Base-by-base conservation (phyloP, 371 early-diverging fungal species). In the Lichtheimia ornata region DNA sequence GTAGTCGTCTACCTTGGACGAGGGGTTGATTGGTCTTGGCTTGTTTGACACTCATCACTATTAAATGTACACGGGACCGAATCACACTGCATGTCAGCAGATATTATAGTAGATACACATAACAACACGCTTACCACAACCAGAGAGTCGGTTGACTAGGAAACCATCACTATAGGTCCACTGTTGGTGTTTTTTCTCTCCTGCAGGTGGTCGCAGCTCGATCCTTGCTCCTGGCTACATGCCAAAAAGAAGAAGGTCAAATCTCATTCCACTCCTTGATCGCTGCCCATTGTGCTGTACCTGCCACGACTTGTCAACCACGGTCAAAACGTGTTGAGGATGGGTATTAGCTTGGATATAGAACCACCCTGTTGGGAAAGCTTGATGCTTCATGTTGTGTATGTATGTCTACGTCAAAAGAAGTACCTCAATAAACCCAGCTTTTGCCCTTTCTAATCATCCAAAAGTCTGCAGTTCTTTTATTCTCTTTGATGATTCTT, bases 401-500 rank as follows among this genome's bases (percentile, higher is more conserved):
- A 22, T 22, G 22, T 22, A 28, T 28, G 28, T 28, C 1, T 28
- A 28, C 28, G 28, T 28, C 28, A 28, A 35, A 35, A 35, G 2
- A 35, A 35, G 35, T 35, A 9, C 6, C 9, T 7, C 35, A 35
- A 35, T 35, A 35, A 35, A 35, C 35, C 35, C 35, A 35, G 35
- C 35, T 35, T 35, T 35, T 35, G 35, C 35, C 11, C 35, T 35
- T 35, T 35, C 11, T 35, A 35, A 9, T 57, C 44, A 44, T 28
- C 50, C 53, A 35, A 57, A 57, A 2, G 58, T 49, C 28, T 57
- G 58, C 18, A 64, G 50, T 22, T 53, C 44, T 45, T 65, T 61
- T 13, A 65, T 65, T 57, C 44, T 53, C 28, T 62, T 63, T 53
- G 63, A 61, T 50, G 74, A 71, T 20, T 20, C 35, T 43, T 65